These are phyloP conservation scores for Microbotryum violaceum DNA, from an alignment of 1,284 basidiomycete species.

Conservation along the genomic window DNA sequence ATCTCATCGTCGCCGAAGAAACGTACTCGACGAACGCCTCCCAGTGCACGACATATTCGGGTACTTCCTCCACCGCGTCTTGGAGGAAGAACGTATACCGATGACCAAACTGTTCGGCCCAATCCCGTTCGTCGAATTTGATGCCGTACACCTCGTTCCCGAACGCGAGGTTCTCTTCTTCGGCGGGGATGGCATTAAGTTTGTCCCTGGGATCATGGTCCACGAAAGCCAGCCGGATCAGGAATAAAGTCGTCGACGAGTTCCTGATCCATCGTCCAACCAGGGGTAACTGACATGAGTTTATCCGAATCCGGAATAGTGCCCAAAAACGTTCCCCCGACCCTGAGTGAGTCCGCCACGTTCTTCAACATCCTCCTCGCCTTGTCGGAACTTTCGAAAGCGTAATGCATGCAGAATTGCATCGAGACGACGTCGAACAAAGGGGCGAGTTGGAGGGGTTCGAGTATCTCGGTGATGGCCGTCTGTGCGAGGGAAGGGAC, in stretches of 20 bases:
- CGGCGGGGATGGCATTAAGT: slow-evolving; percentile 58
- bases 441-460: slow-evolving; percentile 47
- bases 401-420: slow-evolving; percentile 99
- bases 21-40: slow-evolving; percentile 76
- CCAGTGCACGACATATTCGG: slow-evolving; percentile 94
- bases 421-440: slow-evolving; percentile 91
- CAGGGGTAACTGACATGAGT: slow-evolving; percentile 57
- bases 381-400: slow-evolving; percentile 81
- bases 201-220: slow-evolving; percentile 57
- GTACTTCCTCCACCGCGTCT: slow-evolving; percentile 94
- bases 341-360: slow-evolving; percentile 67
- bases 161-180: slow-evolving; percentile 55
- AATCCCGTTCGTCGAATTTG: slow-evolving; percentile 60
- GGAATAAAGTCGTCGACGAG: not conserved
- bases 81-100: slow-evolving; percentile 87
- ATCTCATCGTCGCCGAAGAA: no score
- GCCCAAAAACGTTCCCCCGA: slow-evolving; percentile 83
- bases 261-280: not conserved
- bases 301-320: slow-evolving; percentile 81
- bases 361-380: slow-evolving; percentile 89
- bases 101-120: slow-evolving; percentile 59
- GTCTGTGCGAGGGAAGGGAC: not conserved
- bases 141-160: slow-evolving; percentile 87
- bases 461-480: slow-evolving; percentile 57
- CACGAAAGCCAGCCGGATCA: not conserved